Percentiles rank a stretch among this genome's conserved stretches.
phyloP scores from a whole-genome alignment of 2,329 filamentous ascomycete genomes.

The Colletotrichum trifolii region DNA sequence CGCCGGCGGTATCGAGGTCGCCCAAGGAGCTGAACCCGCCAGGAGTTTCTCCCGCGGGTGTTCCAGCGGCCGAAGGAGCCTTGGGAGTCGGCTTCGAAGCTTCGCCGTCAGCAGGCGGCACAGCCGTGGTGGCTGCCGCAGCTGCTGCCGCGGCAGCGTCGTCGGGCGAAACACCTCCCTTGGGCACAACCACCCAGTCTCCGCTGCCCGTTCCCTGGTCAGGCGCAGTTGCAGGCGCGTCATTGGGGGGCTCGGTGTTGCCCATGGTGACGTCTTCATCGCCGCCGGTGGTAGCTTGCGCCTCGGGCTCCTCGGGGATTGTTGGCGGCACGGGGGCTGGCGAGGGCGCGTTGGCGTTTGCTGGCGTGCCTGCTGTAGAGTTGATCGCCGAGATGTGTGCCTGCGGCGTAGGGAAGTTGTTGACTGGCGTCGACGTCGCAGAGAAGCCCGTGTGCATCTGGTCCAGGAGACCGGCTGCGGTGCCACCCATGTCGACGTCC shows the following conservation, averaged over 20 bases:
- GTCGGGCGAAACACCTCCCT: slow-evolving; percentile 63
- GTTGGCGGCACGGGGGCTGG: slow-evolving; percentile 50
- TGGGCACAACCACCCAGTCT: slow-evolving; percentile 82
- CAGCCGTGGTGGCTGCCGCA: slow-evolving; percentile 35
- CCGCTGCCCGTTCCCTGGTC: slow-evolving; percentile 65
- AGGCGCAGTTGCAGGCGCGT: slow-evolving; percentile 55
- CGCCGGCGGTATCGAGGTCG: slow-evolving; percentile 76
- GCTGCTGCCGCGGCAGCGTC: slow-evolving; percentile 41
- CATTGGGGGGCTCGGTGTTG: slow-evolving; percentile 55
- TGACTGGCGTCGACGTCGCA: slow-evolving; percentile 68
- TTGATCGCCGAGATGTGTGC: slow-evolving; percentile 65
- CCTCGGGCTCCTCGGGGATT: slow-evolving; percentile 39
- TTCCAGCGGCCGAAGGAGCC: slow-evolving; percentile 53
- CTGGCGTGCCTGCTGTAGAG: slow-evolving; percentile 68
- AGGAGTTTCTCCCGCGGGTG: slow-evolving; percentile 51
- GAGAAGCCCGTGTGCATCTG: slow-evolving; percentile 74
- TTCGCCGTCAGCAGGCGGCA: slow-evolving; percentile 1
- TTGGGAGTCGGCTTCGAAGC: slow-evolving; percentile 26
- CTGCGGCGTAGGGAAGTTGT: slow-evolving; percentile 71
- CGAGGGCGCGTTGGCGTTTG: slow-evolving; percentile 58
- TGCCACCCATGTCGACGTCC: slow-evolving; percentile 73
- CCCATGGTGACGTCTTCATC: slow-evolving; percentile 61
- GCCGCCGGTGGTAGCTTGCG: slow-evolving; percentile 28
- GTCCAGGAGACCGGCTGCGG: slow-evolving; percentile 73
- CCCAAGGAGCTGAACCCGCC: slow-evolving; percentile 68